A percentile compares a stretch with the other conserved stretches of the same genome.
phyloP scores from a whole-genome alignment of 345 rosid genomes.

The Hibiscus syriacus region DNA sequence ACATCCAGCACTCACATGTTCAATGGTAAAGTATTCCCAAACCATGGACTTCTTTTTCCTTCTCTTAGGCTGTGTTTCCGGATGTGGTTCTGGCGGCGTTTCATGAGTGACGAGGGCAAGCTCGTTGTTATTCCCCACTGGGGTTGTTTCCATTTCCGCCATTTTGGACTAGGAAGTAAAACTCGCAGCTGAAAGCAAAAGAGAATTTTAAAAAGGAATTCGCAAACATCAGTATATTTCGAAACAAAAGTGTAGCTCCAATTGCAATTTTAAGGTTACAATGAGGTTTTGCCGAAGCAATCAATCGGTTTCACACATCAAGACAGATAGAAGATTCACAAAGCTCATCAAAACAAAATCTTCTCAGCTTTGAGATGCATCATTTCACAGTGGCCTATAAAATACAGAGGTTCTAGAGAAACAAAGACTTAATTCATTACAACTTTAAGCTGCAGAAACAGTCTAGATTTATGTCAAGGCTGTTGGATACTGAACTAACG shows the following conservation, averaged over 20 bases:
- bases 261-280: neutral
- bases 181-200: constrained; percentile 11
- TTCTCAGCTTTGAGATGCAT: no score
- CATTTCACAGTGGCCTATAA: neutral
- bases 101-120: constrained; percentile 12
- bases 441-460: neutral
- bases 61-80: constrained; percentile 41
- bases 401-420: no score
- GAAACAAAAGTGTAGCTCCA: neutral
- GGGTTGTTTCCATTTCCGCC: constrained; percentile 9
- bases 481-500: no score
- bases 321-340: no score
- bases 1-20: no score
- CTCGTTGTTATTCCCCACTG: neutral
- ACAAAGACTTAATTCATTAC: neutral
- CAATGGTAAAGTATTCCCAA: no score
- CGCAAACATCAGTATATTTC: neutral
- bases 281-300: neutral
- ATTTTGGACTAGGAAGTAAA: neutral
- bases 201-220: neutral
- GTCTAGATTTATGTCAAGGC: no score
- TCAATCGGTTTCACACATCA: no score
- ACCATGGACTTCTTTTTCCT: constrained; percentile 88
- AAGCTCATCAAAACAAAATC: no score
- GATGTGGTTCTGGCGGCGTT: no score